phyloP scores from a whole-genome alignment of 495 filamentous ascomycete genomes.

The Oidiodendron maius region DNA sequence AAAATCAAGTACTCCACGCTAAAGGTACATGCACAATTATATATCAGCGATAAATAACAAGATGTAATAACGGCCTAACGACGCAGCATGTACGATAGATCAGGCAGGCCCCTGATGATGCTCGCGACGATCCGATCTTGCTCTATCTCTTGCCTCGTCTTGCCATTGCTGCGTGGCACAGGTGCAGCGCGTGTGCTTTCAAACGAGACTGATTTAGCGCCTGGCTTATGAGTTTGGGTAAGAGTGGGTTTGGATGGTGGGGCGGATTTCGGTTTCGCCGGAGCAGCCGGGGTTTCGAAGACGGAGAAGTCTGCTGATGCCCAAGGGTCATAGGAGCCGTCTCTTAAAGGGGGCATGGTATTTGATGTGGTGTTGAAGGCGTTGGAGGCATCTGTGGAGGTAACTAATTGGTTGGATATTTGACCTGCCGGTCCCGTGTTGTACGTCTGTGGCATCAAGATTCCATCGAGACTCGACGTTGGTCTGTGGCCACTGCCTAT shows the following conservation, averaged over 20 bases:
- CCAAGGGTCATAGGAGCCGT: slow-evolving; percentile 26
- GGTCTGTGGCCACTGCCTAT: slow-evolving; percentile 1
- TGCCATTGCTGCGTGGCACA: slow-evolving; percentile 8
- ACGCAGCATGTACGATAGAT: slow-evolving; percentile 50
- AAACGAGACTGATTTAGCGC: slow-evolving; percentile 17
- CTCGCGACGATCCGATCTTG: slow-evolving; percentile 29
- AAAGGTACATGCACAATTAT: no score
- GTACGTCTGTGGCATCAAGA: neutral
- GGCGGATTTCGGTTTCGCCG: neutral
- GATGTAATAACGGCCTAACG: no score
- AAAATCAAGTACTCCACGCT: no score
- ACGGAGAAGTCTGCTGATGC: slow-evolving; percentile 30
- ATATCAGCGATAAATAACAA: no score
- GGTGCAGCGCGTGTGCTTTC: neutral
- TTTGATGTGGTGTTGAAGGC: neutral
- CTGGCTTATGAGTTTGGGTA: neutral
- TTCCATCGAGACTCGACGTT: neutral
- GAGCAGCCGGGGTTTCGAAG: slow-evolving; percentile 25
- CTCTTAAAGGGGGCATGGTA: slow-evolving; percentile 6
- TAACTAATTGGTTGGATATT: slow-evolving; percentile 1
- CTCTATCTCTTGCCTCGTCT: slow-evolving; percentile 19
- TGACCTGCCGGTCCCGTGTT: neutral
- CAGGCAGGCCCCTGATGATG: slow-evolving; percentile 38
- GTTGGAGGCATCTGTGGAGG: neutral
- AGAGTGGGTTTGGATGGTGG: slow-evolving; percentile 3